Evolutionary conservation across 306 rosid genomes (phyloP), one percentile per base, ranked within the genome.

Genomic region (Castanopsis chinensis): DNA sequence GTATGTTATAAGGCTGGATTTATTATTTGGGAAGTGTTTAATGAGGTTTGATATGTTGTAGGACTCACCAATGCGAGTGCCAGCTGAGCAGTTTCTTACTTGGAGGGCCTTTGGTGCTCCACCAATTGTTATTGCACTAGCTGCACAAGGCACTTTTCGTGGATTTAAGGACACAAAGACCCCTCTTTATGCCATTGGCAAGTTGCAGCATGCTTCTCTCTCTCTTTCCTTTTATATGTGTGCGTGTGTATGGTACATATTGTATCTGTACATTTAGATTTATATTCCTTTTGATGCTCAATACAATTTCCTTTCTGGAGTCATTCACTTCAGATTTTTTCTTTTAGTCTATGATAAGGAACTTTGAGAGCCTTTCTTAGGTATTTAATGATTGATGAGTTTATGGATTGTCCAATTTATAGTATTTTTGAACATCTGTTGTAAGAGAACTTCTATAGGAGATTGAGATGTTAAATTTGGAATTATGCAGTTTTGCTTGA

Each of bases 141-240:
- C 99, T 77, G 97, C 96, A 57, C 99, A 95, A 81, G 99, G 99
- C 80, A 87, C 97, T 45, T 95, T 91, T 78, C 98, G 99, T 69
- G 99, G 99, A 79, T 92, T 90, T 82, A 85, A 74, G 90, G 99
- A 94, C 81, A 94, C 95, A 37, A 94, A 91, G 88, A 91, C 97
- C 1, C 99, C 99, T 82, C 78, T 95, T 23, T 95, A 80, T 86
- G 98, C 99, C 35, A 86, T 93, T 81, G 92, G 99, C 86, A 90
- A 89, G 92, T 85, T 83, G 28, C 83, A 56, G 53, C 78, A 77
- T 72, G 78, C 51, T 56, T 5, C 53, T 76, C 32, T 60, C 32
- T 32, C 18, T 30, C 23, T 17, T 51, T 28, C 41, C 28, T 35
- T 30, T 13, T 20, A 68, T 20, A 69, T 52, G 2, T 41, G 45